Base-by-base conservation (phyloP, 2,329 filamentous ascomycete species). In the Esteya vermicola region DNA sequence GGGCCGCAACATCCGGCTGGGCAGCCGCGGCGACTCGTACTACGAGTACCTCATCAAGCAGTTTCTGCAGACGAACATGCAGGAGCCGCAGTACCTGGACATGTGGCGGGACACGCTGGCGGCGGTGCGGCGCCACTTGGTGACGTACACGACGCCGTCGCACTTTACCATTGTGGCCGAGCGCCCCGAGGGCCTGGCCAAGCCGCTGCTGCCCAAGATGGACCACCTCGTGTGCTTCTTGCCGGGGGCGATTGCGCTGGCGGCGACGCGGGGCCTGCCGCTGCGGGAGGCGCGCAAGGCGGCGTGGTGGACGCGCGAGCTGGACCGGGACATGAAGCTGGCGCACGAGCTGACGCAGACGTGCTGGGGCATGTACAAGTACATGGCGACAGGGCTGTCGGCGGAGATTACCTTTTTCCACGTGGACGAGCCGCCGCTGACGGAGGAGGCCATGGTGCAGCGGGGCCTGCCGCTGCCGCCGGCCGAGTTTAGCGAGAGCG, bases 1-100 rank as follows among this genome's bases (percentile, higher is more conserved):
- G 38, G 85, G 85, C 18, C 62, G 76, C 18, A 93, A 95, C 54
- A 89, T 98, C 52, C 82, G 91, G 16, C 70, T 96, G 19, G 91
- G 91, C 30, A 95, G 85, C 56, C 76, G 91, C 45, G 91, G 91
- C 34, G 91, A 98, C 63, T 95, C 88, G 36, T 98, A 96, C 62
- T 98, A 98, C 61, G 85, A 98, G 62, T 98, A 98, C 57, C 75
- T 98, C 38, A 93, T 96, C 66, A 98, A 98, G 64, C 91, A 98
- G 58, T 96, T 93, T 56, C 69, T 95, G 18, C 91, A 98, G 59
- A 98, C 91, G 12, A 84, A 83, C 42, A 77, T 82, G 55, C 70
- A 88, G 53, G 89, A 98, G 57, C 68, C 77, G 0, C 63, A 96
- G 14, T 98, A 98, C 59, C 68, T 79, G 48, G 83, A 91, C 13